Conservation (phyloP, 179 eudicot genomes). For the Heliamphora pulchella region DNA sequence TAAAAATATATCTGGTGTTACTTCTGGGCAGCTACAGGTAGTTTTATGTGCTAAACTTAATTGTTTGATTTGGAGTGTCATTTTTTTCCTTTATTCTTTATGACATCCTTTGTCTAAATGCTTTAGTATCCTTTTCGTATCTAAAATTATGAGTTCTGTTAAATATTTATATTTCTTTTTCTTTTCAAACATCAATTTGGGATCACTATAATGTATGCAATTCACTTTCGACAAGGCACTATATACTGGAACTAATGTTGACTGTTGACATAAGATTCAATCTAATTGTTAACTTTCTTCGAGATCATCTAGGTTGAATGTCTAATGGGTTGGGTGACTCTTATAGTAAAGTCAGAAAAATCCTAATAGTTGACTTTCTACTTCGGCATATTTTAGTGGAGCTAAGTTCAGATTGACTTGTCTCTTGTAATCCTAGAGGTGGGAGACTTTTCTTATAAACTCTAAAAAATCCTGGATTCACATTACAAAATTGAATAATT, state of each 20-base stretch:
- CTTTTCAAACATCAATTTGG: not conserved
- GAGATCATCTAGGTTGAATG: too few relatives aligned
- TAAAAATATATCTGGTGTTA: constrained; percentile 38
- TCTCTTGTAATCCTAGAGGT: constrained; percentile 8
- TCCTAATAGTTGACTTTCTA: not conserved
- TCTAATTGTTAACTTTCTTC: not conserved
- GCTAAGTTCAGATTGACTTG: not conserved
- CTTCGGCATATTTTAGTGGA: constrained; percentile 1
- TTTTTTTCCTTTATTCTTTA: not conserved
- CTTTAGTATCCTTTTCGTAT: not conserved
- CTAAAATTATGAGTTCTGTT: not conserved
- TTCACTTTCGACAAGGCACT: not conserved
- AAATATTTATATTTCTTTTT: not conserved
- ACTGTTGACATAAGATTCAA: not conserved
- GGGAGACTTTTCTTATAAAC: not conserved
- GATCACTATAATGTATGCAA: not conserved
- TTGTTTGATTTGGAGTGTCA: not conserved
- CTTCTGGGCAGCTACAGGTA: constrained; percentile 43
- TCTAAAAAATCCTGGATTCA: not conserved
- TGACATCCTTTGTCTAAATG: not conserved
- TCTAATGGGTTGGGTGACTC: not conserved
- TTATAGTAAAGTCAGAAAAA: too few relatives aligned
- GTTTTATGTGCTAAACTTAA: not conserved
- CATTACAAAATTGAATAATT: too few relatives aligned
- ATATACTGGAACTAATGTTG: not conserved